phyloP scores from a whole-genome alignment of 805 yeast genomes.

The Saturnispora ahearnii region DNA sequence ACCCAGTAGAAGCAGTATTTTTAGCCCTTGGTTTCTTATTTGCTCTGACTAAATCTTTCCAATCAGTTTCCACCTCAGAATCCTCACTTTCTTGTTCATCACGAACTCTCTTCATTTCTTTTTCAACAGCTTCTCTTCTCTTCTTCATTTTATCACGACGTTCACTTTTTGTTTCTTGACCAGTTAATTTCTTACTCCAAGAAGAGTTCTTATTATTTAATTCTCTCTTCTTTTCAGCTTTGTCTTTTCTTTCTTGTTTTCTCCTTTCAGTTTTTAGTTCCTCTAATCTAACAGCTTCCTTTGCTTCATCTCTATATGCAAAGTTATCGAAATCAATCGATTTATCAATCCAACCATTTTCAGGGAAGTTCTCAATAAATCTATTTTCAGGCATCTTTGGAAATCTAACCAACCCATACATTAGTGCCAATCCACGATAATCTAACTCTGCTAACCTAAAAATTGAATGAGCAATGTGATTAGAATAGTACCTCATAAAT shows the following conservation, averaged over 20 bases:
- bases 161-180: conserved; percentile 50
- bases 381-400: conserved; percentile 93
- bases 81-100: conserved; percentile 33
- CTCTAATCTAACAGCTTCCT: conserved; percentile 53
- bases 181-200: conserved; percentile 68
- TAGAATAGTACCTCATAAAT: conserved; percentile 72
- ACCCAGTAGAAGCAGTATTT: conserved; percentile 38
- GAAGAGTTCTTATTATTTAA: conserved; percentile 49
- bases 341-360: conserved; percentile 64
- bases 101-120: conserved; percentile 34
- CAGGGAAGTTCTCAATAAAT: conserved; percentile 45
- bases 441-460: conserved; percentile 69
- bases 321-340: conserved; percentile 60
- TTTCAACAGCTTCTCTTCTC: conserved; percentile 60
- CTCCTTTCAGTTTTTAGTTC: conserved; percentile 42
- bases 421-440: conserved; percentile 57
- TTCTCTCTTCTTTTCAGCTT: conserved; percentile 36
- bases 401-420: conserved; percentile 72
- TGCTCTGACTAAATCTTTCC: conserved; percentile 74
- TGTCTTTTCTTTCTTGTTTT: conserved; percentile 29
- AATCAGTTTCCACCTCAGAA: conserved; percentile 54
- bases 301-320: conserved; percentile 51
- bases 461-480: conserved; percentile 82
- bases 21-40: conserved; percentile 49
- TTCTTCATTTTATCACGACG: conserved; percentile 63